These are phyloP conservation scores for Plantago major DNA, from an alignment of 257 asterid species.

Conservation along the genomic window DNA sequence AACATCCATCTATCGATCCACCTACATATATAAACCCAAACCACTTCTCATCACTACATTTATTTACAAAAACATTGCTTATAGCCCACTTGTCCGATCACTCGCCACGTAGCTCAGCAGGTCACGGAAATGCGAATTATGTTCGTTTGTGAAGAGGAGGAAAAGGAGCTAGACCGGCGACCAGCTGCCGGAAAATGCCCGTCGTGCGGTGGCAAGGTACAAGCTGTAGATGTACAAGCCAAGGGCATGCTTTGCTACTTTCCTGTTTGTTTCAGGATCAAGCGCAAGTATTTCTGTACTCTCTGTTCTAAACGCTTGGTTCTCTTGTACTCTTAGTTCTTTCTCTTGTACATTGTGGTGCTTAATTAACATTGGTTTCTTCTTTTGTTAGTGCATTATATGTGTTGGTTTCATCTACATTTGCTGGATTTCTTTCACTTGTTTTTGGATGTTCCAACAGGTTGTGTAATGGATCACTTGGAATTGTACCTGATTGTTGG, in stretches of 20 bases:
- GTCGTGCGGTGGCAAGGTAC: constrained; percentile 31
- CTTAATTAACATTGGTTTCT: neutral
- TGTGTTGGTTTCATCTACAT: too few relatives aligned
- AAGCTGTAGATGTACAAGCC: constrained; percentile 30
- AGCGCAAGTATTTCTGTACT: constrained; percentile 29
- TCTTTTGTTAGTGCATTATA: neutral
- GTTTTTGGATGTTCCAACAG: too few relatives aligned
- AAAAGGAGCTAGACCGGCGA: constrained; percentile 24
- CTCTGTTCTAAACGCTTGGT: constrained; percentile 27
- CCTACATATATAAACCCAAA: too few relatives aligned
- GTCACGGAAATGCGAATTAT: constrained; percentile 24
- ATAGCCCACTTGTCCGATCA: too few relatives aligned
- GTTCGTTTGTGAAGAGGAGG: constrained; percentile 32
- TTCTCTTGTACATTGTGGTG: neutral
- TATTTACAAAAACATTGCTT: too few relatives aligned
- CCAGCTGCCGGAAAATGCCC: constrained; percentile 32
- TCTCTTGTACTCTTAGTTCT: constrained; percentile 13
- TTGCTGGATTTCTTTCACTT: too few relatives aligned
- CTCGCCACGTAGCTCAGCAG: too few relatives aligned
- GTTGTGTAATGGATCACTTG: too few relatives aligned
- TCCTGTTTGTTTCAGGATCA: constrained; percentile 30
- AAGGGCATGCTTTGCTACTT: constrained; percentile 25
- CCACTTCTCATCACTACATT: too few relatives aligned
- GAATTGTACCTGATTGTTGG: too few relatives aligned
- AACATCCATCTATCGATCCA: too few relatives aligned